Evolutionary conservation across 352 stramenopile species (phyloP).

Genomic region (Phytophthora vignae): DNA sequence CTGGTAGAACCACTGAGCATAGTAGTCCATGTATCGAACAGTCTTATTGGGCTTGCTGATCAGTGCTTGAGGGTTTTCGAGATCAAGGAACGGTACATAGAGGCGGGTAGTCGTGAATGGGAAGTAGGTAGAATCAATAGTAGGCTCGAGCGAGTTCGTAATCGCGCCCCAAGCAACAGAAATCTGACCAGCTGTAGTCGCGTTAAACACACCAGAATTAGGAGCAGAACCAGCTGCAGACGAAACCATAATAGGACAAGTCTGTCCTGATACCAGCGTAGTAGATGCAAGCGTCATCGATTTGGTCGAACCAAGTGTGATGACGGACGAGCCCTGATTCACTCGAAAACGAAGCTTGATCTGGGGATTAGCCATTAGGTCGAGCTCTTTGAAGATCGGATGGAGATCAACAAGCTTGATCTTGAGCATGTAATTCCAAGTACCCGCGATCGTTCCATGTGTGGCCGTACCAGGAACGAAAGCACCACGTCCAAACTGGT

Average conservation of each 20-base stretch:
- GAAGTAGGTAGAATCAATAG: constrained; percentile 1
- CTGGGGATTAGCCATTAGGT: too few species aligned
- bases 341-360: too few species aligned
- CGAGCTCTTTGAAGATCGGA: constrained; percentile 7
- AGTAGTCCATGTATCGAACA: constrained; percentile 1
- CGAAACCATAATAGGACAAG: background rate
- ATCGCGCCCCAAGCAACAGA: constrained; percentile 10
- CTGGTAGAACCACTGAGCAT: constrained; percentile 11
- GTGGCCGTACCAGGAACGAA: background rate
- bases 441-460: background rate
- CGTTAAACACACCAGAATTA: background rate
- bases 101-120: constrained; percentile 3
- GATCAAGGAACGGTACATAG: background rate
- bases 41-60: background rate
- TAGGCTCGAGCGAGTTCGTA: constrained; percentile 6
- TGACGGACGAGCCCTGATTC: background rate
- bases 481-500: too few species aligned
- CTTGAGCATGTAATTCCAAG: too few species aligned
- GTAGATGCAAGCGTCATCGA: background rate
- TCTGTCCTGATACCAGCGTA: background rate
- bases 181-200: constrained; percentile 10
- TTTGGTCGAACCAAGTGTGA: background rate
- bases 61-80: background rate
- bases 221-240: background rate
- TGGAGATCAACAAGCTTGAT: constrained; percentile 4